phyloP scores from a whole-genome alignment of 1,284 basidiomycete genomes.

The Inonotus obliquus region DNA sequence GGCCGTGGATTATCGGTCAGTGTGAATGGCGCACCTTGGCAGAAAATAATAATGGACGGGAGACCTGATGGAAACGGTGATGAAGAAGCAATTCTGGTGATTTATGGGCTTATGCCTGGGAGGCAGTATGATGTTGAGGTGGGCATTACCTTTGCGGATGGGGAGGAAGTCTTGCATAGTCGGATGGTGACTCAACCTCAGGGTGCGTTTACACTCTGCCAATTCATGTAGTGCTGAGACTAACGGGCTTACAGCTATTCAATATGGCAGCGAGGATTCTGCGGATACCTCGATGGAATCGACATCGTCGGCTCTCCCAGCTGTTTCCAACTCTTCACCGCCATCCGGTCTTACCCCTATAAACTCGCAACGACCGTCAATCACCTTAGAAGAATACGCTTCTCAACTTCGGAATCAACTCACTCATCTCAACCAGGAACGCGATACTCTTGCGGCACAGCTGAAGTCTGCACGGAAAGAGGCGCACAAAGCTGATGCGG shows the following conservation, averaged over 20 bases:
- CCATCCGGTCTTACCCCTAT: constrained; percentile 26
- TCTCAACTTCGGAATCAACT: constrained; percentile 58
- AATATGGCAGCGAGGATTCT: neutral
- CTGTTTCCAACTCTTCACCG: constrained; percentile 1
- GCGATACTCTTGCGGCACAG: constrained; percentile 50
- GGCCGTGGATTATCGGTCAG: constrained; percentile 70
- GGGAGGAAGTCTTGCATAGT: constrained; percentile 38
- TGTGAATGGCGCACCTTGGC: constrained; percentile 72
- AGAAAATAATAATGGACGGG: constrained; percentile 71
- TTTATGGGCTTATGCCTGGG: constrained; percentile 76
- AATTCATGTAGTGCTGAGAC: neutral
- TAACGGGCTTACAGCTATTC: neutral
- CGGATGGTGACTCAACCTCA: constrained; percentile 51
- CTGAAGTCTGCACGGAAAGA: constrained; percentile 69
- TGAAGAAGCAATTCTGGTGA: constrained; percentile 68
- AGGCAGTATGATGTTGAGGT: constrained; percentile 78
- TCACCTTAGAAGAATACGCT: constrained; percentile 55
- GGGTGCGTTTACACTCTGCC: constrained; percentile 1
- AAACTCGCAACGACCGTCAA: constrained; percentile 26
- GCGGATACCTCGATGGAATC: constrained; percentile 11
- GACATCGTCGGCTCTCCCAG: constrained; percentile 3
- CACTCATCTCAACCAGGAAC: constrained; percentile 49
- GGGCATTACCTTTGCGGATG: constrained; percentile 58
- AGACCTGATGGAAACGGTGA: constrained; percentile 41
- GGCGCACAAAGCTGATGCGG: constrained; percentile 68